These are phyloP conservation scores for Diaporthe capsici DNA, from an alignment of 2,329 filamentous ascomycete species.

Conservation along the genomic window DNA sequence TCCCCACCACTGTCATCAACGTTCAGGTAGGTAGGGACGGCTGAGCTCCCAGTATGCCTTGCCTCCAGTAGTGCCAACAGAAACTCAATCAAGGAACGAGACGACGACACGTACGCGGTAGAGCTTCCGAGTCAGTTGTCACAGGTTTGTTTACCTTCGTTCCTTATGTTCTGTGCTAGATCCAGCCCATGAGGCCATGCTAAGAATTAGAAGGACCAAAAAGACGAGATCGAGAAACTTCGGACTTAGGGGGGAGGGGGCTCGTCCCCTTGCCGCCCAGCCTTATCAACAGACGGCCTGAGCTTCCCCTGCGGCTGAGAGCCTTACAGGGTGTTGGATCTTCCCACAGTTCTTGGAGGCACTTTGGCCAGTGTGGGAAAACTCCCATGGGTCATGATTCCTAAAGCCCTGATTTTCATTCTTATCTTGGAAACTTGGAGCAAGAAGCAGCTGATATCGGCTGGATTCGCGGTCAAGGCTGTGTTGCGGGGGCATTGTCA, in stretches of 20 bases:
- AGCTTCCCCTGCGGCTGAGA: background rate
- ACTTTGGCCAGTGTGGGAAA: background rate
- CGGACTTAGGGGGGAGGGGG: background rate
- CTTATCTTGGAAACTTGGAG: background rate
- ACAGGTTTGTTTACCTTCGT: background rate
- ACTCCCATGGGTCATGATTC: background rate
- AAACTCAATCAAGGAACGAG: slow-evolving; percentile 7
- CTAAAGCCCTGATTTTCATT: too few species aligned
- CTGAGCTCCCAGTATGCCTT: slow-evolving; percentile 22
- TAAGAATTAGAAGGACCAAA: background rate
- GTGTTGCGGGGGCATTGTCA: background rate
- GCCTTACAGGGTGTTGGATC: background rate
- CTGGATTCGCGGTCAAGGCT: background rate
- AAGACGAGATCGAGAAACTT: background rate
- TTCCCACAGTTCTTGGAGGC: background rate
- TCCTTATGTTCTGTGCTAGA: background rate
- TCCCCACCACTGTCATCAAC: background rate
- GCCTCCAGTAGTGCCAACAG: background rate
- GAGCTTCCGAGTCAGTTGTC: background rate
- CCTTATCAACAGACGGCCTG: background rate
- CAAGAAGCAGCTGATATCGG: background rate
- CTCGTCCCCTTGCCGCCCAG: too few species aligned
- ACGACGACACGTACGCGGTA: slow-evolving; percentile 29
- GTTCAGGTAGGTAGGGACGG: slow-evolving; percentile 6
- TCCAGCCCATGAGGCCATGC: background rate